A percentile compares a stretch with the other conserved stretches of the same genome.
Evolutionary conservation across 192 early-diverging fungal genomes (phyloP).

Genomic region (Tieghemiomyces parasiticus): DNA sequence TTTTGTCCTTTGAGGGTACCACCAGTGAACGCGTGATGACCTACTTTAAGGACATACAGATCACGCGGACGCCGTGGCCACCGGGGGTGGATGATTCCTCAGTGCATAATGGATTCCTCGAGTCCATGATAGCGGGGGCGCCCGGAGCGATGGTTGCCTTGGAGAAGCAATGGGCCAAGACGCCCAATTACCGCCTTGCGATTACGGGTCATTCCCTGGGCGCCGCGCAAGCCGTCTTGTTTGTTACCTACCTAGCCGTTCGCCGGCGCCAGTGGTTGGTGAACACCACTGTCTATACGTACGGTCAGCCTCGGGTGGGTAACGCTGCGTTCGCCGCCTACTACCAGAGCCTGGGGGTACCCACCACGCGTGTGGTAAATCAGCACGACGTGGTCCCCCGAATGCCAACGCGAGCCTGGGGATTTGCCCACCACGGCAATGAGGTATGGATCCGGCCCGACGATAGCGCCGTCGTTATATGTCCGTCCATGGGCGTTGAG

Average conservation of each 20-base stretch:
- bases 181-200: conserved; percentile 19
- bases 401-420: conserved; percentile 10
- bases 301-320: conserved; percentile 14
- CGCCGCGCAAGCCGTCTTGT: neutral
- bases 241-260: neutral
- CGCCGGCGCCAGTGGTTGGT: neutral
- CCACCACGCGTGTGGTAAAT: conserved; percentile 13
- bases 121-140: neutral
- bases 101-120: neutral
- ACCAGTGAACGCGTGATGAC: neutral
- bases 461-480: neutral
- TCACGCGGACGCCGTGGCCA: neutral
- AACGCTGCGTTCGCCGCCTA: neutral
- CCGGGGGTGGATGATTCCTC: neutral
- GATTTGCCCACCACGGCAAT: conserved; percentile 15
- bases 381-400: conserved; percentile 13
- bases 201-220: conserved; percentile 16
- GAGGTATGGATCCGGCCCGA: conserved; percentile 12
- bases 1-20: neutral
- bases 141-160: neutral
- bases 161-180: neutral
- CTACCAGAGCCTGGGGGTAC: neutral
- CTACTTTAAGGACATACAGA: neutral
- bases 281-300: conserved; percentile 9
- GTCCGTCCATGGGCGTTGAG: neutral